Evolutionary conservation across 2,329 filamentous ascomycete species (phyloP), one percentile per base, ranked within the genome.

Genomic region (Pseudopithomyces chartarum): DNA sequence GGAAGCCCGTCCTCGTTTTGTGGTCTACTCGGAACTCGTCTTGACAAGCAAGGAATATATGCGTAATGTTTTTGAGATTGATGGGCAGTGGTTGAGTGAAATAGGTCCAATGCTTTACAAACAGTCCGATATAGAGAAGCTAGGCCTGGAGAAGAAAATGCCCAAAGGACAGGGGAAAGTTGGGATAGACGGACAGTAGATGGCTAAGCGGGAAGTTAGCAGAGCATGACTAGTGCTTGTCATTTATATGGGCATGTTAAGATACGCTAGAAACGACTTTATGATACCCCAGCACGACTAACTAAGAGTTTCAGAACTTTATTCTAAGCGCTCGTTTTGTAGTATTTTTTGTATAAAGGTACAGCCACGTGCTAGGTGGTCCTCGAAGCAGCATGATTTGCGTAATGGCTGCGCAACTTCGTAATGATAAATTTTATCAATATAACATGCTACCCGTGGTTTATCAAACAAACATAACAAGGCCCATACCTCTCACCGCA

Each of bases 81-180:
- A 96, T 70, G 82, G 90, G 0, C 87, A 87, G 71, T 97, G 93
- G 93, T 74, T 99, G 66, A 85, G 87, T 6, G 94, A 98, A 77
- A 86, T 95, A 58, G 95, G 95, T 59, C 94, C 94, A 60, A 95
- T 98, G 79, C 97, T 92, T 71, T 91, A 97, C 75, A 97, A 96
- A 79, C 90, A 90, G 79, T 90, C 92, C 78, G 92, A 97, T 71
- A 75, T 97, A 39, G 94, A 97, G 69, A 87, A 84, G 17, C 72
- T 97, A 65, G 91, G 92, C 1, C 71, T 84, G 69, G 90, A 91
- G 57, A 90, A 86, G 79, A 96, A 91, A 77, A 83, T 89, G 78
- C 85, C 87, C 0, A 90, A 89, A 74, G 82, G 79, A 1, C 75
- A 81, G 57, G 82, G 81, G 5, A 76, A 71, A 15, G 57, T 51